Evolutionary conservation across 2,329 filamentous ascomycete species (phyloP), one percentile per base, ranked within the genome.

Genomic region (Alternaria dauci): DNA sequence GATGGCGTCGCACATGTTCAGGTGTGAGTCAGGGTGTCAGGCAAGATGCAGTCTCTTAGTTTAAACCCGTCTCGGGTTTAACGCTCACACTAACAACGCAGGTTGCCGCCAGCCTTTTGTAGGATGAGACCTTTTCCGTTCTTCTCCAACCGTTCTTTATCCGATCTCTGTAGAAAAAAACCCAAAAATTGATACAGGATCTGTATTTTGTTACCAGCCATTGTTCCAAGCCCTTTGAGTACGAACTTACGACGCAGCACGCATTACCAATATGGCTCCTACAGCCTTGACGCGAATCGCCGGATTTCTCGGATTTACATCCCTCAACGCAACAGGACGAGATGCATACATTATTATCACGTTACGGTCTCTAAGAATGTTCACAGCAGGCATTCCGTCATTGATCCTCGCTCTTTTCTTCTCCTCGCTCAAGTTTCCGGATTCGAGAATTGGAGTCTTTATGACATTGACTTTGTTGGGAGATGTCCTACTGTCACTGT

Each of bases 331-430:
- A n/a, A 75, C 73, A 8, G 76, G 76, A 61, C 62, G 65, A 43
- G 77, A 79, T 72, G 76, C 75, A 18, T 77, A 78, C 58, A 69
- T 79, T 44, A 75, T 80, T 51, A 88, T 88, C 65, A 65, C 62
- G 4, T 62, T 77, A 26, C 73, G 75, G 32, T 73, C 68, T 16
- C 48, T 75, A 28, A 74, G 75, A 61, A 76, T 78, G 74, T 77
- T 78, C 58, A 70, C 69, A 1, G 73, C 75, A n/a, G 75, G 75
- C 32, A 78, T 78, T 20, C 75, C 75, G 2, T 72, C 73, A 11
- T 71, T 80, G 23, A 76, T 79, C 36, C 69, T 80, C 7, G 77
- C 76, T 1, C 65, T 79, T 25, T 79, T 78, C 72, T 78, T 80
- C 61, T 66, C 76, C 25, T 72, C 72, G 4, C 72, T 80, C 4